Conservation (phyloP, 2,329 filamentous ascomycete genomes). For the Trichoderma harzianum region DNA sequence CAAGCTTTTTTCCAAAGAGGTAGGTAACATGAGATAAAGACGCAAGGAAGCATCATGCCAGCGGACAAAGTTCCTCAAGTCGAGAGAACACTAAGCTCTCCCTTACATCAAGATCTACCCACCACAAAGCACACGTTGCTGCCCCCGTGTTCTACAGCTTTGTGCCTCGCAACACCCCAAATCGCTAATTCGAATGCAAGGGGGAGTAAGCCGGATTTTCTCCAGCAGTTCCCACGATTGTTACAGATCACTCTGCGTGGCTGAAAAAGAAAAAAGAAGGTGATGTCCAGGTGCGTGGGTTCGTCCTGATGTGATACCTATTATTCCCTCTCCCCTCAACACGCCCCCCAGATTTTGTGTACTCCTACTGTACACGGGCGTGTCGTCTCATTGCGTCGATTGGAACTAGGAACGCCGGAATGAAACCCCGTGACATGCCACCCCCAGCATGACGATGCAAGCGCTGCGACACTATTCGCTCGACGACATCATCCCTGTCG, state of each 20-base stretch:
- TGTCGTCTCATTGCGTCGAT: background rate
- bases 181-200: background rate
- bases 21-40: background rate
- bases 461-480: background rate
- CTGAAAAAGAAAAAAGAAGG: background rate
- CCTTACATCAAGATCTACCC: background rate
- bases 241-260: background rate
- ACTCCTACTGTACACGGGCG: background rate
- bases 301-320: background rate
- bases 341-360: background rate
- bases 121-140: background rate
- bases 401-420: constrained; percentile 5
- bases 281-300: background rate
- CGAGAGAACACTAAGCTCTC: background rate
- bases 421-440: background rate
- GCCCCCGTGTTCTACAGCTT: background rate
- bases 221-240: background rate
- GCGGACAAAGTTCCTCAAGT: background rate
- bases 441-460: background rate
- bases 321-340: background rate
- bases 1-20: background rate
- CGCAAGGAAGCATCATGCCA: background rate
- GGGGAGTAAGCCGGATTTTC: background rate
- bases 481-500: background rate
- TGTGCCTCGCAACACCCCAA: background rate